Evolutionary conservation across 495 filamentous ascomycete genomes (phyloP), one percentile per base, ranked within the genome.

Genomic region (Choiromyces venosus): DNA sequence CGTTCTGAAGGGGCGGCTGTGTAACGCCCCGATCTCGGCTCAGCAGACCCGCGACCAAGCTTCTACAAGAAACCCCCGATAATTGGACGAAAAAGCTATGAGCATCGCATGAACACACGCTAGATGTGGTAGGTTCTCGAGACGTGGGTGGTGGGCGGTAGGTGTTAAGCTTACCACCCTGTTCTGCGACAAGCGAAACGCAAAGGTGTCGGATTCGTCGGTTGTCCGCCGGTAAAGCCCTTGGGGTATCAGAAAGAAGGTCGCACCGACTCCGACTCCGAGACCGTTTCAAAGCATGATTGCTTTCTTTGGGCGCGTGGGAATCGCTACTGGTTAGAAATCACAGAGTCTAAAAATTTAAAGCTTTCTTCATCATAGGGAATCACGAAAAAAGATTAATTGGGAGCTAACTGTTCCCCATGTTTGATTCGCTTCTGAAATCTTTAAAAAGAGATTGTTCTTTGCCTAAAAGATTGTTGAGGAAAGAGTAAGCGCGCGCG

Each of bases 401-500:
- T 29, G 25, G 52, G 52, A 46, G 42, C 42, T 7, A n/a, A 7
- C 19, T 19, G 2, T 21, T 6, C 42, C 6, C 2, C 1, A 8
- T 18, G 19, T n/a, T 46, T n/a, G 42, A 61, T 61, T 61, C 52
- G 52, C 52, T 16, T 16, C 25, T n/a, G n/a, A n/a, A n/a, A n/a
- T n/a, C n/a, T n/a, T n/a, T 61, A 29, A 56, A 29, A 56, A 56
- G 46, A 29, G 52, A 61, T 61, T 52, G 44, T 52, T 46, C 42
- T 21, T 46, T 8, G 19, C 19, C 19, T 21, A 46, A n/a, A n/a
- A 8, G 42, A 46, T 46, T 21, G n/a, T 7, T 29, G 5, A 29
- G 52, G 52, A 61, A 61, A 29, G 52, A 33, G 52, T 61, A 61
- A 33, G 52, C 52, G 52, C 52, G 52, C 52, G 52, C 52, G 52